A percentile compares a stretch with the other conserved stretches of the same genome.
Conservation (phyloP, 306 rosid species). For the Casuarina equisetifolia region DNA sequence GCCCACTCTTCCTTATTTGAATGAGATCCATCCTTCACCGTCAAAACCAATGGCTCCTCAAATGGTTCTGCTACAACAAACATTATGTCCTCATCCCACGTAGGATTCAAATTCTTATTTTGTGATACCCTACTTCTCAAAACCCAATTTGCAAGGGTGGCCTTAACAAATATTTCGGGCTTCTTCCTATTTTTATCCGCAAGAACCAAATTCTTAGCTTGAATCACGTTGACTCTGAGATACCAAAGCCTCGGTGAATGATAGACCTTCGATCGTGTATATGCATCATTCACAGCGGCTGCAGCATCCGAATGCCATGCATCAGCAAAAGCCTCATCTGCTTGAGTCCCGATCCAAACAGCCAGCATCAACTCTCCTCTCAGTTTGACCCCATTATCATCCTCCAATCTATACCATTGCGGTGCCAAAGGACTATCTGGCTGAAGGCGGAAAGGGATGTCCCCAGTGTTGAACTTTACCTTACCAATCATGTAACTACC, state of each 20-base stretch:
- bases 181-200: background rate
- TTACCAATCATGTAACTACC: constrained; percentile 11
- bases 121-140: constrained; percentile 22
- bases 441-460: constrained; percentile 10
- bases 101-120: constrained; percentile 26
- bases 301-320: constrained; percentile 43
- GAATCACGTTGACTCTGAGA: constrained; percentile 28
- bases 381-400: background rate
- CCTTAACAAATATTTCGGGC: constrained; percentile 31
- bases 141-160: constrained; percentile 30
- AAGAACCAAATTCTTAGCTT: constrained; percentile 28
- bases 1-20: constrained; percentile 10
- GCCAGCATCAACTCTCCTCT: constrained; percentile 16
- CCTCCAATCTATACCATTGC: constrained; percentile 29
- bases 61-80: constrained; percentile 45
- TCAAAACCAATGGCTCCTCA: constrained; percentile 32
- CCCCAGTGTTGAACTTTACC: constrained; percentile 16
- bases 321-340: constrained; percentile 31
- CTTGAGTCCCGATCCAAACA: constrained; percentile 26
- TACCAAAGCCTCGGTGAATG: constrained; percentile 33
- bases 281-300: background rate
- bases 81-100: constrained; percentile 41
- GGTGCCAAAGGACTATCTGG: constrained; percentile 33
- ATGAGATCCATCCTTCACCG: constrained; percentile 23
- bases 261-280: constrained; percentile 42